These are phyloP conservation scores for Trichoderma breve DNA, from an alignment of 2,329 filamentous ascomycete species.

Conservation along the genomic window DNA sequence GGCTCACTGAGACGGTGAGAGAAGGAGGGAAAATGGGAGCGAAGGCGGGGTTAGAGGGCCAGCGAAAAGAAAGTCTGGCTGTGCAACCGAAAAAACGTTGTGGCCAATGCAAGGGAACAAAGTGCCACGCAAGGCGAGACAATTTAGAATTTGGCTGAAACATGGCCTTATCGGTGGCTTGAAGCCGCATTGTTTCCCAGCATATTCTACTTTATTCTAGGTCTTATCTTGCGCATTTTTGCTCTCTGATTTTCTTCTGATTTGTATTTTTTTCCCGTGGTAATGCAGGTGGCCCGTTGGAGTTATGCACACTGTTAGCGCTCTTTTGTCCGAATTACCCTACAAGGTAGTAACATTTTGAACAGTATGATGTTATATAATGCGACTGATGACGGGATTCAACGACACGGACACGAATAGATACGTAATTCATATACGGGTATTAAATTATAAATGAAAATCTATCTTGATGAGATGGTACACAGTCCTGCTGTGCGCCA, in stretches of 20 bases:
- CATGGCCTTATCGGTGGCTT: background rate
- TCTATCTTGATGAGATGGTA: background rate
- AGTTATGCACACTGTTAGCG: background rate
- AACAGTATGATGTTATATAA: background rate
- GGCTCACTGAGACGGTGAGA: slow-evolving; percentile 10
- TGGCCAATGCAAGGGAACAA: background rate
- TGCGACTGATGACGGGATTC: background rate
- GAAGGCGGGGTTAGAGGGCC: slow-evolving; percentile 10
- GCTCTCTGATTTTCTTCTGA: background rate
- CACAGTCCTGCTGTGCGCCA: background rate
- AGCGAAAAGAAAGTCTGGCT: slow-evolving; percentile 4
- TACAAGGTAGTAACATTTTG: background rate
- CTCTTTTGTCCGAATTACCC: background rate
- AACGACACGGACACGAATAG: background rate
- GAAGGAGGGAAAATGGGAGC: slow-evolving; percentile 4
- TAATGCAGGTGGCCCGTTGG: background rate
- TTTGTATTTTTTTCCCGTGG: background rate
- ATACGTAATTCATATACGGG: background rate
- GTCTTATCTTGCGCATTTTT: background rate
- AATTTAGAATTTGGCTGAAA: background rate
- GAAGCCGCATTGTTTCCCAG: background rate
- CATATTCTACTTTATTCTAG: background rate
- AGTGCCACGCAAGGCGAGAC: background rate
- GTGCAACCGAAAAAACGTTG: background rate
- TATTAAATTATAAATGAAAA: background rate